Evolutionary conservation across 2,329 filamentous ascomycete species (phyloP).

Genomic region (Pseudocercospora ulei): DNA sequence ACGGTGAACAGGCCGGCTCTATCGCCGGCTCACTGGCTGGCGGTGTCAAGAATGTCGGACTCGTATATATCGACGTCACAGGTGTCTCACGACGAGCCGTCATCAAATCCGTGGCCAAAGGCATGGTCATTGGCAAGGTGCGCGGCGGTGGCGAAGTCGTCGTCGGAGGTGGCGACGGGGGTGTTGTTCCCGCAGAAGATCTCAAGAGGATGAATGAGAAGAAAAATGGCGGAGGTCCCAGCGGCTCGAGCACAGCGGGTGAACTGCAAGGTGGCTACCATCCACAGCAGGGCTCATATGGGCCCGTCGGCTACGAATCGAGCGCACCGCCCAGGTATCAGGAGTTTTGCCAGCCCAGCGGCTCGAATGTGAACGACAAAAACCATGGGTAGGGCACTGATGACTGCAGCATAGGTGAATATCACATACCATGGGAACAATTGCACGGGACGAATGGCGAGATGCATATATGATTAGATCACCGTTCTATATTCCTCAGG

Average conservation of each 20-base stretch:
- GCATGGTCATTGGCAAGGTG: slow-evolving; percentile 82
- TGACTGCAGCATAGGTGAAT: background rate
- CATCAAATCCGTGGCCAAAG: slow-evolving; percentile 89
- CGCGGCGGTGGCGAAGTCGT: slow-evolving; percentile 63
- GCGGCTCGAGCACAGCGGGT: slow-evolving; percentile 11
- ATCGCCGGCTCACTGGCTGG: slow-evolving; percentile 67
- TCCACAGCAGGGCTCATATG: slow-evolving; percentile 24
- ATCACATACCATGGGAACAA: background rate
- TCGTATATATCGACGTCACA: slow-evolving; percentile 94
- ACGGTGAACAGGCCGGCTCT: slow-evolving; percentile 73
- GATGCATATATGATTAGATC: slow-evolving; percentile 7
- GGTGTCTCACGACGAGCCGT: slow-evolving; percentile 83
- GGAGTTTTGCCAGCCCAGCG: slow-evolving; percentile 23
- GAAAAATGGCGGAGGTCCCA: slow-evolving; percentile 31
- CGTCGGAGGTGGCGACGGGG: slow-evolving; percentile 57
- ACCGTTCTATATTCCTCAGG: too few species aligned
- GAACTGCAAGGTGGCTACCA: slow-evolving; percentile 19
- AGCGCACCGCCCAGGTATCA: slow-evolving; percentile 27
- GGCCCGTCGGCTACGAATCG: slow-evolving; percentile 26
- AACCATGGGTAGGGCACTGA: slow-evolving; percentile 1
- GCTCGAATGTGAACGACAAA: slow-evolving; percentile 5
- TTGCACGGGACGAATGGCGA: background rate
- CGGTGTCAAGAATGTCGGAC: slow-evolving; percentile 87
- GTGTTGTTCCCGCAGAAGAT: slow-evolving; percentile 37
- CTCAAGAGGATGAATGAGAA: slow-evolving; percentile 27